phyloP scores from a whole-genome alignment of 2,329 filamentous ascomycete species.

The Ophiostoma sp. region DNA sequence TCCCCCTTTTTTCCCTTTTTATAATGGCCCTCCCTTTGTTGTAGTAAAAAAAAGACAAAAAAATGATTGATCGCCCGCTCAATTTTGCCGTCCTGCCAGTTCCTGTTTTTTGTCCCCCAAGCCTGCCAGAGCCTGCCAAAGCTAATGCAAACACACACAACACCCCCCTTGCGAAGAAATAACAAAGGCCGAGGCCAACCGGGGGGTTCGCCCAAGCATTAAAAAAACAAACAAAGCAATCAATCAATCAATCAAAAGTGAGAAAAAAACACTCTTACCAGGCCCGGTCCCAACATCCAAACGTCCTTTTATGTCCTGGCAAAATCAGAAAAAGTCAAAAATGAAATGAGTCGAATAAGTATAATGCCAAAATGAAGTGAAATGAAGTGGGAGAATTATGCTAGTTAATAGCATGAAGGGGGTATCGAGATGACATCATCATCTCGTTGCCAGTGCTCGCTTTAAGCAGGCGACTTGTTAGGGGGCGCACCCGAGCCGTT shows the following conservation, averaged over 20 bases:
- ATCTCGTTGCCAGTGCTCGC: background rate
- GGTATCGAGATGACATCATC: conserved; percentile 6
- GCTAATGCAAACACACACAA: conserved; percentile 24
- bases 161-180: conserved; percentile 3
- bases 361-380: conserved; percentile 12
- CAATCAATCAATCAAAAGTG: conserved; percentile 1
- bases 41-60: background rate
- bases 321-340: conserved; percentile 18
- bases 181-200: conserved; percentile 17
- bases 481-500: conserved; percentile 59
- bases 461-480: conserved; percentile 59
- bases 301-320: conserved; percentile 20
- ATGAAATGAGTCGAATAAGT: conserved; percentile 21
- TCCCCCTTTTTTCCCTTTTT: conserved; percentile 28
- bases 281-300: conserved; percentile 15
- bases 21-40: conserved; percentile 27
- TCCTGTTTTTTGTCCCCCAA: conserved; percentile 25
- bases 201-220: conserved; percentile 16
- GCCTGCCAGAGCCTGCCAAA: conserved; percentile 29
- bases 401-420: conserved; percentile 28
- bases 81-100: conserved; percentile 30
- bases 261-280: conserved; percentile 13
- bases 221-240: background rate
- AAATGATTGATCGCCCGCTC: conserved; percentile 27
- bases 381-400: conserved; percentile 26